A percentile compares a stretch with the other conserved stretches of the same genome.
These are phyloP conservation scores for Pyracantha coccinea DNA, from an alignment of 331 rosid genomes.

Conservation along the genomic window DNA sequence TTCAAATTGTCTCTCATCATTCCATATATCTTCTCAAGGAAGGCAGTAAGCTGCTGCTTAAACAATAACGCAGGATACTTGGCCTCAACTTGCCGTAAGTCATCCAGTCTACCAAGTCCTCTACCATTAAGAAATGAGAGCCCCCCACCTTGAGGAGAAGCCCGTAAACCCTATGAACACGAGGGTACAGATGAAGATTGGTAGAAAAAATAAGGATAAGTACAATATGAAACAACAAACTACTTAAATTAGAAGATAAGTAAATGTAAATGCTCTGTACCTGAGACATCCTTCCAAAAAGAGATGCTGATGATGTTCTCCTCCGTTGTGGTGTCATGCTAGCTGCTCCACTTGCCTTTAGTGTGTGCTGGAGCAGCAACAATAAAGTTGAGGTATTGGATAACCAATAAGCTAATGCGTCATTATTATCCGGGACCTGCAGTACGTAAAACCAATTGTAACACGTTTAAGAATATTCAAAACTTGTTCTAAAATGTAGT, in stretches of 20 bases:
- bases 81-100: conserved; percentile 94
- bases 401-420: conserved; percentile 84
- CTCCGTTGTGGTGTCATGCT: conserved; percentile 96
- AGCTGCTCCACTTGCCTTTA: conserved; percentile 97
- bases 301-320: conserved; percentile 75
- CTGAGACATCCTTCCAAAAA: conserved; percentile 98
- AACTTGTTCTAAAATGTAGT: neutral
- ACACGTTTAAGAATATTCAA: conserved; percentile 7
- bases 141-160: conserved; percentile 89
- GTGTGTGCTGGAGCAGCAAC: conserved; percentile 92
- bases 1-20: conserved; percentile 87
- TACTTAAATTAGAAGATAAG: conserved; percentile 7
- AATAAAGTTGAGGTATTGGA: conserved; percentile 86
- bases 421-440: conserved; percentile 84
- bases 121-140: conserved; percentile 78
- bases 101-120: conserved; percentile 75
- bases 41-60: conserved; percentile 98
- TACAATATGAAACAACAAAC: conserved; percentile 8
- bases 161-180: conserved; percentile 65
- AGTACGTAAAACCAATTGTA: conserved; percentile 24
- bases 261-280: conserved; percentile 31
- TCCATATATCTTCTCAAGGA: conserved; percentile 92
- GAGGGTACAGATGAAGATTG: neutral
- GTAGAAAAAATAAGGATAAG: neutral
- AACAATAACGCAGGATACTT: conserved; percentile 91